Evolutionary conservation across 805 yeast genomes (phyloP), one percentile per base, ranked within the genome.

Genomic region (Kodamaea kaohsiungensis): DNA sequence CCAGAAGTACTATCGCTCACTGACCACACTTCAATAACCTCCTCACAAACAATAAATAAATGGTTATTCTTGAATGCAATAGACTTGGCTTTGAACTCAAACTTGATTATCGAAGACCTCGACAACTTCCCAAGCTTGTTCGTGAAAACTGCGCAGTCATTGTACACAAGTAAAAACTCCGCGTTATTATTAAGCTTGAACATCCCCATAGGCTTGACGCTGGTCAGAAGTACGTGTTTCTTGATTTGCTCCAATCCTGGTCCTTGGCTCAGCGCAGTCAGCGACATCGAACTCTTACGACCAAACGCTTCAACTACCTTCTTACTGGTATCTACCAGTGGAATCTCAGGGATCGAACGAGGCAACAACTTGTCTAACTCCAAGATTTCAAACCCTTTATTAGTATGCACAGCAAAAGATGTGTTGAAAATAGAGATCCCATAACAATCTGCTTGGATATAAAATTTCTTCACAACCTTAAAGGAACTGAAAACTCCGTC

Each of bases 11-110:
- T 68, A 56, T 75, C 79, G 46, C 79, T 78, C 22, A 87, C 71
- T 37, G 84, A 78, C 73, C 91, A 84, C 2, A 90, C 76, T 63
- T 90, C 96, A 7, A 89, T 75, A 47, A 85, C 78, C 59, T 88
- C 91, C 17, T 85, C 84, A 43, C 87, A 83, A 27, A 84, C 78
- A 3, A 87, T 53, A 42, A 75, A 67, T 13, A 76, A 59, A 53
- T 71, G 62, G 55, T 75, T 72, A 43, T 69, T 60, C 30, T 45
- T 38, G 53, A 73, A 76, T 1, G 77, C 63, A n/a, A 73, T 62
- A 12, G 64, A 64, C 59, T 65, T 67, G 8, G 78, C 77, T 55
- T 67, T 68, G 62, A 73, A 74, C 17, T 71, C 74, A 59, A 81
- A 82, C 54, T 71, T 67, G 2, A 84, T 66, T 39, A 75, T 64